These are phyloP conservation scores for Stentor coeruleus DNA, from an alignment of 73 alveolate species.

Conservation along the genomic window DNA sequence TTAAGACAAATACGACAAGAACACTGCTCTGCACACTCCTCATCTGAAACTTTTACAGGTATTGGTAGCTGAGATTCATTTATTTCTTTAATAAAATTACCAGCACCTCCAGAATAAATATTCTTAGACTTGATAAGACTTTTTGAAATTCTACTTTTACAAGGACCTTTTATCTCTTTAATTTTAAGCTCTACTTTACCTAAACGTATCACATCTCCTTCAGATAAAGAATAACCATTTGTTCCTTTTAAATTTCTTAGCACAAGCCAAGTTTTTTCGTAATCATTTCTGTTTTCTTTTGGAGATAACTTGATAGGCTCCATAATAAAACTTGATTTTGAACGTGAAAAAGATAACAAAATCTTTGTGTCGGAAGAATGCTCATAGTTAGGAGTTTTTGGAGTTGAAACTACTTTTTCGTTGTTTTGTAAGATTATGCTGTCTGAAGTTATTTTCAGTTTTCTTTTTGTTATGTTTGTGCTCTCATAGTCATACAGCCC, in stretches of 20 bases:
- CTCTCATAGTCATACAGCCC: slow-evolving; percentile 30
- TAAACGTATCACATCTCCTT: neutral
- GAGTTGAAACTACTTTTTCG: neutral
- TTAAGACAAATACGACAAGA: slow-evolving; percentile 42
- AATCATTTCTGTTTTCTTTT: no score
- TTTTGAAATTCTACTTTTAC: neutral
- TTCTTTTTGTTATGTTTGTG: neutral
- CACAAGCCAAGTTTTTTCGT: neutral
- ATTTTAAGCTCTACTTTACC: neutral
- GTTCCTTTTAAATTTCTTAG: neutral
- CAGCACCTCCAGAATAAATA: neutral
- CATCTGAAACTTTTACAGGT: neutral
- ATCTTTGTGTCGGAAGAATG: neutral
- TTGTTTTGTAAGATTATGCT: neutral
- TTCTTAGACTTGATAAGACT: neutral
- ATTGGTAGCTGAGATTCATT: neutral
- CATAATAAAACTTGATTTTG: neutral
- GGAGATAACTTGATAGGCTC: neutral
- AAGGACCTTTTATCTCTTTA: neutral
- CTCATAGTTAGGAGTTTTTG: neutral
- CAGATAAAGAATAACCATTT: neutral
- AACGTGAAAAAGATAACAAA: neutral
- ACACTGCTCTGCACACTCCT: neutral
- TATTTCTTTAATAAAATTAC: no score
- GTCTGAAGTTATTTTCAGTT: neutral